Base-by-base conservation (phyloP, 1,284 basidiomycete species). In the Cutaneotrichosporon sp. region DNA sequence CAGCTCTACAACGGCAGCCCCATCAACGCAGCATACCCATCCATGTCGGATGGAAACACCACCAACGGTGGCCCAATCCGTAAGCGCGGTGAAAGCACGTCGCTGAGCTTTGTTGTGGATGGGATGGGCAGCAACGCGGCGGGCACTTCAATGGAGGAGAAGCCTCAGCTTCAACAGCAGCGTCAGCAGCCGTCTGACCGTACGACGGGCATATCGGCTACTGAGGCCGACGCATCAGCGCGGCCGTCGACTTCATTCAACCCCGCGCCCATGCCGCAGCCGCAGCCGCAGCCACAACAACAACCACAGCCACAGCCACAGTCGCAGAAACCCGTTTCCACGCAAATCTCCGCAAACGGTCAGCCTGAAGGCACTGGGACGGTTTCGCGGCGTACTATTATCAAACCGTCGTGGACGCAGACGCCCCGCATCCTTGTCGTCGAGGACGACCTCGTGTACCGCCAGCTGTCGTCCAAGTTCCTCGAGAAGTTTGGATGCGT, bases 401-500 rank as follows among this genome's bases (percentile, higher is more conserved):
- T 91, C 72, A 90, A 93, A 0, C 92, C 93, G 0, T 90, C 89
- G 6, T 94, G 91, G 91, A 88, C 90, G 0, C 89, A 92, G 0
- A 88, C 90, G 0, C 92, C 91, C 2, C 82, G 89, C 21, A 94
- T 97, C 60, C 81, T 98, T 60, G 85, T 98, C 5, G 95, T 98
- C 18, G 95, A 98, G 77, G 95, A 98, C 78, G 95, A 98, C 75
- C 90, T 90, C 16, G 92, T 97, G 30, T 94, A 89, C 76, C 82
- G 95, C 60, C 89, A 89, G 73, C 81, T 98, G 64, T 90, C 90
- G 69, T 90, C 88, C 83, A 97, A 96, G 82, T 97, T 97, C 78
- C 80, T 98, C 76, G 90, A 97, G 81, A 90, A 97, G 56, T 96
- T 96, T 80, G 95, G 95, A 57, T 97, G 94, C 77, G 88, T 89